Conservation (phyloP, 139 green algal genomes). For the Ettlia oleoabundans region DNA sequence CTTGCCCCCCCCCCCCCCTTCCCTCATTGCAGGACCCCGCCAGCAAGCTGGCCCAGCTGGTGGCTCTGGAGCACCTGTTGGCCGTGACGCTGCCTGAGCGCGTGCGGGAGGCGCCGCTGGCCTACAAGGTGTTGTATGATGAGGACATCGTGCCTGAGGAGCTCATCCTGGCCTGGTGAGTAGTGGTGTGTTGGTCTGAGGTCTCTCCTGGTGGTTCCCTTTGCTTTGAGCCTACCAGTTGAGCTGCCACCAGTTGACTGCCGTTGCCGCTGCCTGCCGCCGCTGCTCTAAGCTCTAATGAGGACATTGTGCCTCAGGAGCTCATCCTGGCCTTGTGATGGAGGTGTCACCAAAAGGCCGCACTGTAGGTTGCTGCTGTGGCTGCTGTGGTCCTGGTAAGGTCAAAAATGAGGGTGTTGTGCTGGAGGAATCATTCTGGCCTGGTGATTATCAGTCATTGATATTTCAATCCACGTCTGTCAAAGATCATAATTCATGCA, state of each 20-base stretch:
- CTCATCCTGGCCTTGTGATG: too few relatives aligned
- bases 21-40: conserved; percentile 55
- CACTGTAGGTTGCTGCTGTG: too few relatives aligned
- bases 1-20: background rate
- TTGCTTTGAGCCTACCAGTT: too few relatives aligned
- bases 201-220: background rate
- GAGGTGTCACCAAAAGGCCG: too few relatives aligned
- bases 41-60: conserved; percentile 77
- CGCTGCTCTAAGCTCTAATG: background rate
- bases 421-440: too few relatives aligned
- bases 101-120: conserved; percentile 69
- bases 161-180: conserved; percentile 81
- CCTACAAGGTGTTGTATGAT: conserved; percentile 94
- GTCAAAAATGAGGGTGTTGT: too few relatives aligned
- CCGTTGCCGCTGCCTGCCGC: background rate
- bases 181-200: background rate
- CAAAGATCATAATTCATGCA: too few relatives aligned
- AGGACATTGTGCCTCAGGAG: background rate
- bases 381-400: too few relatives aligned
- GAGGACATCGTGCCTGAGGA: conserved; percentile 89
- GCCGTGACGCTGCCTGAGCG: conserved; percentile 40
- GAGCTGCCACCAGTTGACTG: background rate
- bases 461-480: too few relatives aligned
- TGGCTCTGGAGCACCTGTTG: conserved; percentile 80
- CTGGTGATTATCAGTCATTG: too few relatives aligned